Percentiles rank a stretch among this genome's conserved stretches.
Conservation (phyloP, 2,329 filamentous ascomycete species). For the Fusarium coicis region DNA sequence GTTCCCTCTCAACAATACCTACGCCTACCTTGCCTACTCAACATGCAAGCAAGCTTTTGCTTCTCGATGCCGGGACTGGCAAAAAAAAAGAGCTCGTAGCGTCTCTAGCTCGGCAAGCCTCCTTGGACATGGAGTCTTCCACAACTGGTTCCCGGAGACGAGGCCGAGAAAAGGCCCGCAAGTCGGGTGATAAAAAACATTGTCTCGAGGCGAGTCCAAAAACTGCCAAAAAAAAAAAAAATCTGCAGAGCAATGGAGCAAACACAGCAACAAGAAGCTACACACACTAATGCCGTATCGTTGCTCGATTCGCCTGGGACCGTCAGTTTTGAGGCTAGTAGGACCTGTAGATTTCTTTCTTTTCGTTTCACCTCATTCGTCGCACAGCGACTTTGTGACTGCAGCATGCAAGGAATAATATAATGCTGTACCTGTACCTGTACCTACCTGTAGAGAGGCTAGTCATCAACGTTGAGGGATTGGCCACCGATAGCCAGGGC, state of each 20-base stretch:
- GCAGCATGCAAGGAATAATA: slow-evolving; percentile 42
- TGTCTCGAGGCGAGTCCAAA: slow-evolving; percentile 15
- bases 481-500: slow-evolving; percentile 35
- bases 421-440: slow-evolving; percentile 8
- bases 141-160: slow-evolving; percentile 22
- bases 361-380: slow-evolving; percentile 26
- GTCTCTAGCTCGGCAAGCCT: slow-evolving; percentile 30
- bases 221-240: slow-evolving; percentile 31
- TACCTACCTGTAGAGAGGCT: slow-evolving; percentile 7
- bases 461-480: slow-evolving; percentile 26
- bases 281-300: slow-evolving; percentile 10
- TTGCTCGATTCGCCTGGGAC: slow-evolving; percentile 11
- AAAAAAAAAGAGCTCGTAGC: slow-evolving; percentile 24
- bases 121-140: neutral
- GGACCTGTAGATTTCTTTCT: slow-evolving; percentile 5
- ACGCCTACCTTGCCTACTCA: neutral
- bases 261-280: slow-evolving; percentile 1
- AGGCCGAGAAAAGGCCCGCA: slow-evolving; percentile 30
- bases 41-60: neutral
- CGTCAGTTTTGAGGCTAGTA: slow-evolving; percentile 12
- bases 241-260: slow-evolving; percentile 38
- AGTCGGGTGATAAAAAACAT: slow-evolving; percentile 25
- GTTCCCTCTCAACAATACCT: slow-evolving; percentile 28
- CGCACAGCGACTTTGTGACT: slow-evolving; percentile 23
- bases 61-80: neutral